Percentiles rank a stretch among this genome's conserved stretches.
phyloP scores from a whole-genome alignment of 345 rosid species.

The Populus deltoides region DNA sequence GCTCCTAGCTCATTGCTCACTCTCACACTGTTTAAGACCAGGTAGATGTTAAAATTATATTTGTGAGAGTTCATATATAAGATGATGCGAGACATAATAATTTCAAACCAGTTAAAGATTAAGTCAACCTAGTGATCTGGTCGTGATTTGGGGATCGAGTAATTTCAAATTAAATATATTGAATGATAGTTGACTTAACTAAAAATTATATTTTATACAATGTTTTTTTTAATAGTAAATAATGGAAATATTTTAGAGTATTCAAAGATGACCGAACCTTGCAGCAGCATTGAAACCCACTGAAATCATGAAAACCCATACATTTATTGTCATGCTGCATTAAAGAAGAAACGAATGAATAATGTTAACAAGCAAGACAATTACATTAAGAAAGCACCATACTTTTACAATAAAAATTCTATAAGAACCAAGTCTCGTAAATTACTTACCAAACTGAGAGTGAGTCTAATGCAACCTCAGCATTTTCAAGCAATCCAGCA shows the following conservation, averaged over 20 bases:
- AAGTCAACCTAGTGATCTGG: too few relatives aligned
- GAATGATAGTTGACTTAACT: too few relatives aligned
- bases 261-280: neutral
- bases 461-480: conserved; percentile 21
- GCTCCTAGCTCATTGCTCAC: conserved; percentile 76
- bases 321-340: conserved; percentile 22
- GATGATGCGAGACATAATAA: too few relatives aligned
- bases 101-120: too few relatives aligned
- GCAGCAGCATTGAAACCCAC: conserved; percentile 30
- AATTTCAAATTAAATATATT: too few relatives aligned
- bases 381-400: too few relatives aligned
- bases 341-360: neutral
- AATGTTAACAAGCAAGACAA: neutral
- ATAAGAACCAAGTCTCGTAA: neutral
- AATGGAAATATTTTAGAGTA: neutral
- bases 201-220: too few relatives aligned
- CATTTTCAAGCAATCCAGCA: neutral
- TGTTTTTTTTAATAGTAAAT: too few relatives aligned
- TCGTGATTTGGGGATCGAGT: too few relatives aligned
- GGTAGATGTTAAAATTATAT: too few relatives aligned
- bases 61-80: too few relatives aligned
- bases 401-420: neutral
- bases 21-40: conserved; percentile 43
- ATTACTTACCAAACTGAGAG: conserved; percentile 22
- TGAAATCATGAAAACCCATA: conserved; percentile 24